Percentiles rank a stretch among this genome's conserved stretches.
These are phyloP conservation scores for Scytalidium sp. DNA, from an alignment of 2,329 filamentous ascomycete genomes.

Conservation along the genomic window DNA sequence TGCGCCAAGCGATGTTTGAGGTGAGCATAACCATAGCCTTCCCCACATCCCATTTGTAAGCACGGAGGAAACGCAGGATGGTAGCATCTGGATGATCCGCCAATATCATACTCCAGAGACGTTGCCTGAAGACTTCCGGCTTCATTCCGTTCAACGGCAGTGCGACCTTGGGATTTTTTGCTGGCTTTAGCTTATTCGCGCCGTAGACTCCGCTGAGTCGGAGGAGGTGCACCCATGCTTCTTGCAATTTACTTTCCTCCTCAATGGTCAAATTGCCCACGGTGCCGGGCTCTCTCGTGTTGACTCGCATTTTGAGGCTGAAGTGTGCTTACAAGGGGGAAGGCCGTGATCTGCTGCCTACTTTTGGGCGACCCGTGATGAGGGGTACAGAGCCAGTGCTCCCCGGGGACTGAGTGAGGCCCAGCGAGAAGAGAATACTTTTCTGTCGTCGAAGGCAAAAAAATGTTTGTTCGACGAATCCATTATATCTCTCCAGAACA, in stretches of 20 bases:
- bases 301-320: not conserved
- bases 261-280: conserved; percentile 21
- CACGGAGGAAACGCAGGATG: conserved; percentile 37
- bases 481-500: too few species aligned
- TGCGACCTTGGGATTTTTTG: conserved; percentile 10
- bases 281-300: conserved; percentile 5
- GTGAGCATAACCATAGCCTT: conserved; percentile 38
- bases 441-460: too few species aligned
- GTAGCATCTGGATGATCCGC: conserved; percentile 36
- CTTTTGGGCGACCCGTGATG: not conserved
- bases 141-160: conserved; percentile 35
- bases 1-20: conserved; percentile 35
- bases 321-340: too few species aligned
- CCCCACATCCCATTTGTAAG: conserved; percentile 37
- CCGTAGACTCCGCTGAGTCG: conserved; percentile 19
- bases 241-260: conserved; percentile 21
- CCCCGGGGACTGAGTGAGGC: too few species aligned
- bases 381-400: too few species aligned
- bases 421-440: too few species aligned
- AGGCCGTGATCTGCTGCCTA: not conserved
- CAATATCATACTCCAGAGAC: conserved; percentile 23
- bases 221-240: conserved; percentile 22
- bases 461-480: too few species aligned
- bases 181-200: conserved; percentile 25
- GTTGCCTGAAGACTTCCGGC: conserved; percentile 18